Percentiles rank a stretch among this genome's conserved stretches.
Conservation (phyloP, 148 eudicot genomes). For the Silene latifolia region DNA sequence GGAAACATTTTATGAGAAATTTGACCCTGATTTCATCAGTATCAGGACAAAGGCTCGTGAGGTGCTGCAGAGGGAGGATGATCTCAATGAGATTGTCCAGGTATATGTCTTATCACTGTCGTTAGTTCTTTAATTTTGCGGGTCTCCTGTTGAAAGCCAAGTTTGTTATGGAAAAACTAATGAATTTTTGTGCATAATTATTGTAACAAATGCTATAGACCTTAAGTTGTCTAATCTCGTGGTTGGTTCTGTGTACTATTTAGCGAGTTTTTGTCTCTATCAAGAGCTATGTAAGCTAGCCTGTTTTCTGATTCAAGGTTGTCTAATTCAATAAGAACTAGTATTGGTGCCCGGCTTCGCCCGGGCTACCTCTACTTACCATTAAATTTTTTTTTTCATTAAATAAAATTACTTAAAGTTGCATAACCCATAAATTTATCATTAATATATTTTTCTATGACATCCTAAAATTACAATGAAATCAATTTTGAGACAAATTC, state of each 20-base stretch:
- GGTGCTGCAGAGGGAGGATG: conserved; percentile 93
- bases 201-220: no score
- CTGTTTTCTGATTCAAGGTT: background rate
- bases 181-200: background rate
- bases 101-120: conserved; percentile 32
- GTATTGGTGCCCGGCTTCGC: no score
- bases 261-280: background rate
- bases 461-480: no score
- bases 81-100: conserved; percentile 96
- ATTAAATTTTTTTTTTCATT: no score
- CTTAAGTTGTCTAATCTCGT: no score
- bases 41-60: conserved; percentile 98
- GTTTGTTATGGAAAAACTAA: background rate
- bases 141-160: background rate
- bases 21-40: conserved; percentile 84
- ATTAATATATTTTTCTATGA: no score
- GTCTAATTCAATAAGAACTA: no score
- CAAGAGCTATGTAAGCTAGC: background rate
- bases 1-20: conserved; percentile 82
- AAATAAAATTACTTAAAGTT: no score
- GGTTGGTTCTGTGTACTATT: background rate
- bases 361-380: no score
- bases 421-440: no score
- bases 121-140: background rate
- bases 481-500: no score